Conservation (phyloP, 352 stramenopile species). For the Pythium biforme region DNA sequence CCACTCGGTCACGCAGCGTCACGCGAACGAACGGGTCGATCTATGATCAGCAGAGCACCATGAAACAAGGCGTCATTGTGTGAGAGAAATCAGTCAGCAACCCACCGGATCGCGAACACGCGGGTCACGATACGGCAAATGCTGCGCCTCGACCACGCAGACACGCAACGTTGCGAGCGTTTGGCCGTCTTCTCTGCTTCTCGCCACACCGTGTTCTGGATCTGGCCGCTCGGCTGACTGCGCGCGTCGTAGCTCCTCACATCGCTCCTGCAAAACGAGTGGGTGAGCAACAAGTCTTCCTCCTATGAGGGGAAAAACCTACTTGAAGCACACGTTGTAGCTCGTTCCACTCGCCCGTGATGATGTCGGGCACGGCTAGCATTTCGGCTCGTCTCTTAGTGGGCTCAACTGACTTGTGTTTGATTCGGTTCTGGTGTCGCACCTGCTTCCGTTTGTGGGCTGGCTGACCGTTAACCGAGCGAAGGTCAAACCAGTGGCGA, state of each 20-base stretch:
- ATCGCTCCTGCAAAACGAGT: slow-evolving; percentile 12
- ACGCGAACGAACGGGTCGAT: slow-evolving; percentile 58
- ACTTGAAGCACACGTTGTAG: slow-evolving; percentile 38
- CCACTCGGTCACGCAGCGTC: slow-evolving; percentile 24
- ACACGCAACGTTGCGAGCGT: slow-evolving; percentile 38
- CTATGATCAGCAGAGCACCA: slow-evolving; percentile 27
- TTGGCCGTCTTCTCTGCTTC: slow-evolving; percentile 1
- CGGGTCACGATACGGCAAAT: slow-evolving; percentile 52
- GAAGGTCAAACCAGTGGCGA: slow-evolving; percentile 56
- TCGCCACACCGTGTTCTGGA: slow-evolving; percentile 8
- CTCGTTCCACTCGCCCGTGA: slow-evolving; percentile 33
- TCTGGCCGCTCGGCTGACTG: slow-evolving; percentile 12
- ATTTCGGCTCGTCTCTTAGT: slow-evolving; percentile 28
- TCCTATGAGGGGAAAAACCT: too few species aligned
- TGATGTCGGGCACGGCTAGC: slow-evolving; percentile 30
- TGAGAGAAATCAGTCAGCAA: not conserved
- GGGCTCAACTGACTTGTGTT: slow-evolving; percentile 21
- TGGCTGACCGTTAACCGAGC: slow-evolving; percentile 10
- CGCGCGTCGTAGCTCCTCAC: slow-evolving; percentile 22
- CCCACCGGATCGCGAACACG: slow-evolving; percentile 40
- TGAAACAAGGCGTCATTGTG: not conserved
- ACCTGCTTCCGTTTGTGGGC: not conserved
- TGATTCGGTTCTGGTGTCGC: not conserved
- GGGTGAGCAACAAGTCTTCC: too few species aligned
- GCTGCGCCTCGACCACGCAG: slow-evolving; percentile 39